Evolutionary conservation across 2,329 filamentous ascomycete genomes (phyloP).

Genomic region (Aspergillus sp.): DNA sequence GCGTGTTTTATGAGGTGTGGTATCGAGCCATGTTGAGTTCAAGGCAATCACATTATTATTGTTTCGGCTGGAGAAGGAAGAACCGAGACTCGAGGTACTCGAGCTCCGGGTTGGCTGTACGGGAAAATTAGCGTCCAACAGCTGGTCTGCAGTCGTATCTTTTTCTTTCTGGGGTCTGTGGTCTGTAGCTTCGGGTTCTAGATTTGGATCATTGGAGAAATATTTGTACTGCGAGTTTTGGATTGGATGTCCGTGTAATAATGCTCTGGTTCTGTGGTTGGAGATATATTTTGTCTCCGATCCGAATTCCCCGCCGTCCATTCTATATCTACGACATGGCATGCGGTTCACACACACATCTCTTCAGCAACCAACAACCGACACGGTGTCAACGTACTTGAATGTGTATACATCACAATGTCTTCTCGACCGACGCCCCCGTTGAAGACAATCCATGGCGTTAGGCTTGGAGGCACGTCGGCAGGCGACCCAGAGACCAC

Average conservation of each 20-base stretch:
- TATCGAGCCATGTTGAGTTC: background rate
- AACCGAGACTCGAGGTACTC: background rate
- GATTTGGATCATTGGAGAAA: background rate
- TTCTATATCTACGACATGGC: background rate
- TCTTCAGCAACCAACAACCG: background rate
- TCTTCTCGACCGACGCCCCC: slow-evolving; percentile 10
- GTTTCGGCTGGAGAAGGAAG: background rate
- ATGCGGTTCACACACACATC: background rate
- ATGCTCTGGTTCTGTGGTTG: background rate
- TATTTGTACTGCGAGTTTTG: background rate
- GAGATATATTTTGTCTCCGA: background rate
- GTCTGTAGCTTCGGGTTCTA: background rate
- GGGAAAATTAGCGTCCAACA: background rate
- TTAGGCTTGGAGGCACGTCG: slow-evolving; percentile 28
- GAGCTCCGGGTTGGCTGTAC: slow-evolving; percentile 1
- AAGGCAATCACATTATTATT: background rate
- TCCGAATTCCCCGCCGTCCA: no score
- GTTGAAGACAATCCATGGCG: slow-evolving; percentile 20
- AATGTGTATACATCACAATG: slow-evolving; percentile 5
- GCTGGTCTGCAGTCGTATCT: background rate
- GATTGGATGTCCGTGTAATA: background rate
- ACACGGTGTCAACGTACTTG: background rate
- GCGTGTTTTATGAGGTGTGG: background rate
- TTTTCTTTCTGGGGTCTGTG: background rate
- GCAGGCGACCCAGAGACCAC: slow-evolving; percentile 20